Conservation (phyloP, 345 rosid species). For the Salix exigua region DNA sequence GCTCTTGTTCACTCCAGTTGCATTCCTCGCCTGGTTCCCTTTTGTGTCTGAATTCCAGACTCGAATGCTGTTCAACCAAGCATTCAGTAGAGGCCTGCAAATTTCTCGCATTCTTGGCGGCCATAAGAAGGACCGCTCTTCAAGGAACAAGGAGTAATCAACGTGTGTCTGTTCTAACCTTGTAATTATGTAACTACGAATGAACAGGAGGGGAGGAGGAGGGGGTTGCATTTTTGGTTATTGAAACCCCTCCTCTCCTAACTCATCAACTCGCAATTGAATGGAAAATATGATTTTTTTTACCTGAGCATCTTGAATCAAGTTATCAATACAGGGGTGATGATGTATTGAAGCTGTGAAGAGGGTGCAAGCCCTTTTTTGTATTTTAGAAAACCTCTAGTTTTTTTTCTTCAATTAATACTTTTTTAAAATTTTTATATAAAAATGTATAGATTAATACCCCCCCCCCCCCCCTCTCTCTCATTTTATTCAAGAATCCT, state of each 20-base stretch:
- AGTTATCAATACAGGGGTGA: no score
- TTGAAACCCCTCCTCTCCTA: neutral
- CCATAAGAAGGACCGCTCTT: constrained; percentile 71
- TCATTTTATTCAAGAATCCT: no score
- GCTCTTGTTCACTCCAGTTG: constrained; percentile 92
- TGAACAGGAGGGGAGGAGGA: no score
- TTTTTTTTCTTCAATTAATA: no score
- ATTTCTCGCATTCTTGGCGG: constrained; percentile 98
- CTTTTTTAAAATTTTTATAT: no score
- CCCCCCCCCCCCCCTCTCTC: no score
- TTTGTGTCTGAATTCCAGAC: constrained; percentile 98
- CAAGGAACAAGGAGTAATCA: constrained; percentile 65
- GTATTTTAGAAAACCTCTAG: no score
- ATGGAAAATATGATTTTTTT: neutral
- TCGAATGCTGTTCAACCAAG: constrained; percentile 99
- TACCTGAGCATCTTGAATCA: no score
- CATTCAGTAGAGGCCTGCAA: constrained; percentile 97
- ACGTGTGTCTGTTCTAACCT: no score
- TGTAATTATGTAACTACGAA: neutral
- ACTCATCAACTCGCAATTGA: neutral
- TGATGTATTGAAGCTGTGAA: no score
- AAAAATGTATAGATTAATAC: no score
- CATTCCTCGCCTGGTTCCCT: constrained; percentile 98
- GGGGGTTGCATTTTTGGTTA: neutral
- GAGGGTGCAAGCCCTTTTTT: no score